Evolutionary conservation across 352 stramenopile genomes (phyloP), one percentile per base, ranked within the genome.

Genomic region (Elongisporangium senticosum): DNA sequence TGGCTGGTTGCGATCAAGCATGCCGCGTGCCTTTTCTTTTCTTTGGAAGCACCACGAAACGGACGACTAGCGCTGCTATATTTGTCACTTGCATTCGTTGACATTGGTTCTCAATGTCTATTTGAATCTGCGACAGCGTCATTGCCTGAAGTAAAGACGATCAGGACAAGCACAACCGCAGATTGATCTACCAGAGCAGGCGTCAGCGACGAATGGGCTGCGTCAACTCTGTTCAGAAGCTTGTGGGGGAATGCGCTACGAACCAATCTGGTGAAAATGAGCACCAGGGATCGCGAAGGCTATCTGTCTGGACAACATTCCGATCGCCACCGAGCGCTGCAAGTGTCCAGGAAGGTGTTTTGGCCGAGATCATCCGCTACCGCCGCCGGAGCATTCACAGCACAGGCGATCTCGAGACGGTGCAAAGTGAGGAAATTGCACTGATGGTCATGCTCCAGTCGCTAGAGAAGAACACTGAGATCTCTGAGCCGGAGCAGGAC

Each of bases 291-390:
- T 39, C 28, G 28, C 28, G 28, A 8, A 4, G 28, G 28, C 28
- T 39, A 13, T 39, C 28, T 13, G 28, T 13, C 28, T 13, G 28
- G 28, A 14, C 58, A 5, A 56, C 50, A 13, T 72, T 72, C 24
- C 51, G 21, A 19, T 62, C 63, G 21, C 77, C 71, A 1, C 71
- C 70, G 4, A 83, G 73, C 58, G 63, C 74, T 10, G 73, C 71
- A 19, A 63, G 67, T 43, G 67, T 83, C 19, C 67, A 72, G 14
- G 72, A 84, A 52, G 68, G 65, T 13, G 72, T 81, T 5, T n/a
- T 84, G 8, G 68, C 67, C 10, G 74, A 84, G 56, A 79, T 81
- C 54, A 62, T 79, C 49, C 71, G 72, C 6, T 71, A 68, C 24
- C 74, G 74, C 6, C 74, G 74, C 0, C 67, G 58, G 7, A 74